Evolutionary conservation across 2,329 filamentous ascomycete genomes (phyloP), one percentile per base, ranked within the genome.

Genomic region (Aspergillus brunneoviolaceus): DNA sequence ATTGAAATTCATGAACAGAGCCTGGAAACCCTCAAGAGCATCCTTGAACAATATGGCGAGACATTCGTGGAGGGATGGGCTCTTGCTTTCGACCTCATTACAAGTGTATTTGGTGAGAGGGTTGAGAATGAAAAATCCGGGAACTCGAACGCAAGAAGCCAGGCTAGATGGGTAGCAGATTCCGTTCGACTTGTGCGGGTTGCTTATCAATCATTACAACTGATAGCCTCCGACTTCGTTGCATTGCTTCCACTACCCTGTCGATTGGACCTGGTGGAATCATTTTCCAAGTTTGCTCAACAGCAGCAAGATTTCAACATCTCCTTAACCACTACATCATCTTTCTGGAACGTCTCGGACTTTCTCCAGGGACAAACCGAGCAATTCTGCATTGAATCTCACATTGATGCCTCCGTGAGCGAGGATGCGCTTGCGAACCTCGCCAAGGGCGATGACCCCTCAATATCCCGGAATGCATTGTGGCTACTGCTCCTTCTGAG

Each of bases 221-320:
- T 99, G 3, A 89, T 99, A 50, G 96, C 93, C 74, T 97, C 95
- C 0, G 95, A 99, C 74, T 99, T 99, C 70, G 78, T 99, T 35
- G 83, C 87, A 14, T 87, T 90, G 6, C 83, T 88, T 59, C 90
- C 86, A 50, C 87, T 85, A 72, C 85, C 81, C 53, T 97, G 85
- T 79, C 91, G 89, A 74, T 83, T 88, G 61, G 85, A 88, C 60
- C 84, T 99, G 16, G 87, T 98, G 62, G 90, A 96, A 77, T 92
- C 93, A 11, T 84, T 99, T 23, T 91, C 92, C 70, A 89, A 89
- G 65, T 99, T 98, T 75, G 92, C 91, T 67, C 89, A 88, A 0
- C 95, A 99, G 74, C 84, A 89, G 64, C 91, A 96, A 66, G 95
- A 99, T 71, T 82, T 99, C 42, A 99, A 99, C 67, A 96, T 98